Percentiles rank a stretch among this genome's conserved stretches.
phyloP scores from a whole-genome alignment of 1,284 basidiomycete species.

The Earliella scabrosa region DNA sequence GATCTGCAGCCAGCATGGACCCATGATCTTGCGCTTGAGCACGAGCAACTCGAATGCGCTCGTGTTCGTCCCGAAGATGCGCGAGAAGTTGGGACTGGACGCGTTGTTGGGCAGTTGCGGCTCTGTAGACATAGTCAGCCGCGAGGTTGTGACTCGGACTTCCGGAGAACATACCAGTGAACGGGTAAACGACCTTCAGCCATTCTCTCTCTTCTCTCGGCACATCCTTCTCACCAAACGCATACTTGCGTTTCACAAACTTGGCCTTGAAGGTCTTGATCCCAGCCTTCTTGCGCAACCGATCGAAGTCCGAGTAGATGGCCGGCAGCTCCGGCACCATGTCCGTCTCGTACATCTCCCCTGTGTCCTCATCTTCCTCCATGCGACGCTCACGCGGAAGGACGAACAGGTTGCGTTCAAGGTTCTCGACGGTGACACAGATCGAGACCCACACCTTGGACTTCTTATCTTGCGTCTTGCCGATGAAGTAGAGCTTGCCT shows the following conservation, averaged over 20 bases:
- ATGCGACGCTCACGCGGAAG: slow-evolving; percentile 76
- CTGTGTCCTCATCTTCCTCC: slow-evolving; percentile 61
- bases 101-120: slow-evolving; percentile 73
- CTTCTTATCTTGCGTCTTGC: slow-evolving; percentile 84
- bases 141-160: not conserved
- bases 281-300: slow-evolving; percentile 71
- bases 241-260: slow-evolving; percentile 91
- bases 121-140: slow-evolving; percentile 41
- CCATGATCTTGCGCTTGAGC: slow-evolving; percentile 97
- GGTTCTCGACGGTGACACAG: slow-evolving; percentile 84
- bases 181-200: slow-evolving; percentile 92
- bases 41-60: slow-evolving; percentile 95
- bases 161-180: slow-evolving; percentile 60
- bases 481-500: slow-evolving; percentile 82
- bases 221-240: slow-evolving; percentile 87
- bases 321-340: slow-evolving; percentile 69
- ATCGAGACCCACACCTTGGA: slow-evolving; percentile 80
- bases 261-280: slow-evolving; percentile 84
- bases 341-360: slow-evolving; percentile 74
- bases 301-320: slow-evolving; percentile 87
- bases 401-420: slow-evolving; percentile 95
- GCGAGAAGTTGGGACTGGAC: slow-evolving; percentile 84
- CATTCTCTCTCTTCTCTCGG: slow-evolving; percentile 84
- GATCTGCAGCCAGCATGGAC: slow-evolving; percentile 95
- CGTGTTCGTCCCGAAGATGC: slow-evolving; percentile 93